Evolutionary conservation across 2,329 filamentous ascomycete species (phyloP).

Genomic region (Trichoderma brevicompactum): DNA sequence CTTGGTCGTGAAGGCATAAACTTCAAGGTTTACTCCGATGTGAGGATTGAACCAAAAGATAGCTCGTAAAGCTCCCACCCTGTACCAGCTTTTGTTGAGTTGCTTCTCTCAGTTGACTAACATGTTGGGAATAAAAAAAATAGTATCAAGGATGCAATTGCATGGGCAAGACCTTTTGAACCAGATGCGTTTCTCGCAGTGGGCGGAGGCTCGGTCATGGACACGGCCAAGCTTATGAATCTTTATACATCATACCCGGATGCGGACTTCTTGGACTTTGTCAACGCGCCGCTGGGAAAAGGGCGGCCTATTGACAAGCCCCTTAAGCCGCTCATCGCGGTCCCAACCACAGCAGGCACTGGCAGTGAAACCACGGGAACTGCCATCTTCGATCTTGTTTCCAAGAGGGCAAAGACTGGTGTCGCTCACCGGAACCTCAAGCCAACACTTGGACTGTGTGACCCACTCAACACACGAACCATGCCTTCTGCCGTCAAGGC

Average conservation of each 20-base stretch:
- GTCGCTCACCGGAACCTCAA: slow-evolving; percentile 95
- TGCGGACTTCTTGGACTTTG: slow-evolving; percentile 94
- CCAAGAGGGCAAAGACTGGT: slow-evolving; percentile 90
- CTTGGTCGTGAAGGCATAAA: slow-evolving; percentile 77
- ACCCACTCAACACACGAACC: slow-evolving; percentile 87
- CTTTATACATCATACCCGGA: slow-evolving; percentile 89
- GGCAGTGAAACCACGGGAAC: slow-evolving; percentile 96
- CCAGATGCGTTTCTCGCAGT: slow-evolving; percentile 94
- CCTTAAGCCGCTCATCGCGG: slow-evolving; percentile 76
- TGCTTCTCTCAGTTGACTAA: slow-evolving; percentile 1
- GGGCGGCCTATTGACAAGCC: slow-evolving; percentile 75
- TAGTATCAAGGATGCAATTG: slow-evolving; percentile 87
- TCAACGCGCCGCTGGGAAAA: slow-evolving; percentile 90
- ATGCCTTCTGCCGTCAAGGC: slow-evolving; percentile 96
- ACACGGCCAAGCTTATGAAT: slow-evolving; percentile 99
- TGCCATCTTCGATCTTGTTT: slow-evolving; percentile 94
- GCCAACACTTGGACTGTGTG: slow-evolving; percentile 86
- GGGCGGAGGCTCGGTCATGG: slow-evolving; percentile 88
- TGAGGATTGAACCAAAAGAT: slow-evolving; percentile 91
- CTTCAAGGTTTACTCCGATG: slow-evolving; percentile 80
- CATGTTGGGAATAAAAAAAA: not conserved
- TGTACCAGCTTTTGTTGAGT: not conserved
- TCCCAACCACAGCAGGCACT: slow-evolving; percentile 83
- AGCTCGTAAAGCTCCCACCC: slow-evolving; percentile 66
- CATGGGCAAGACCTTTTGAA: slow-evolving; percentile 76